Evolutionary conservation across 805 yeast genomes (phyloP), one percentile per base, ranked within the genome.

Genomic region (Jamesozyma jinghongensis): DNA sequence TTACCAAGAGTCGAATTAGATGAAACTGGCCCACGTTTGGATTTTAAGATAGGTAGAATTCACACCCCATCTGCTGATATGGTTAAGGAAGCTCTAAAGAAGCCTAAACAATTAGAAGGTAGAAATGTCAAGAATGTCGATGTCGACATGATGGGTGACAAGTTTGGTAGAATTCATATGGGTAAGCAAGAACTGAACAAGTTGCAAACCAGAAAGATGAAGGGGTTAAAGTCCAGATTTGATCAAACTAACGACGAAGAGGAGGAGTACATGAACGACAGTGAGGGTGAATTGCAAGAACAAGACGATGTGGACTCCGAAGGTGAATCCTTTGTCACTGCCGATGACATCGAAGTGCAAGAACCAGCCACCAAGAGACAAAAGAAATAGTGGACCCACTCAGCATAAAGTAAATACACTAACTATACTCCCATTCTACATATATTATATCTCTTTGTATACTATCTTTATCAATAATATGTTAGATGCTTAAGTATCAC

Each of bases 171-270:
- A 67, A 79, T 92, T 56, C 98, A 92, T 62, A 83, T 92, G 65
- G 97, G 96, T 66, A 80, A 80, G 63, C 98, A 92, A 71, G 97
- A 92, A 62, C 71, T 92, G 62, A 72, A 75, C 59, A 81, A 81
- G 63, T 65, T 92, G 61, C 98, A 92, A 68, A 90, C 98, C 5
- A 79, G 98, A 68, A 92, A 92, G 78, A 86, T 92, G 96, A 92
- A 92, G 74, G 98, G 98, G 62, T 73, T 92, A 59, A 92, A 92
- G 69, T 73, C 84, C 41, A 77, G 75, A 61, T 88, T 73, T 54
- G 96, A 88, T 61, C 95, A 85, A 65, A 67, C 65, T 22, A 75
- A 68, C 19, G 34, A 32, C 22, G 27, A 25, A 28, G 77, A 69
- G 36, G 48, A 46, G 16, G 75, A 68, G 2, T 75, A 67, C 20